Base-by-base conservation (phyloP, 2,329 filamentous ascomycete genomes). In the Sclerotinia trifoliorum region DNA sequence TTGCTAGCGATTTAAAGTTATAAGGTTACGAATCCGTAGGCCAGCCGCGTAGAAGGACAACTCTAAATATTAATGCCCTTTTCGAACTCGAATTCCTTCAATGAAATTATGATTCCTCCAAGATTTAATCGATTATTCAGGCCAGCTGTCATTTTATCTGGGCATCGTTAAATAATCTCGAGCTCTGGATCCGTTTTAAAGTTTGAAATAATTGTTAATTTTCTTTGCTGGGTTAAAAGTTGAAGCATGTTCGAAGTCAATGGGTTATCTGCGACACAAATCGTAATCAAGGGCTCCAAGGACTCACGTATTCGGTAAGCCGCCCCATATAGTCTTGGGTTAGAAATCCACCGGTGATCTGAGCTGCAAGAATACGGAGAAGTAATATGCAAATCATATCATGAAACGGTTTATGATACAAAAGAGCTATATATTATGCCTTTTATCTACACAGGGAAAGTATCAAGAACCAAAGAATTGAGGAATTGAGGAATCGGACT, bases 71-170 rank as follows among this genome's bases (percentile, higher is more conserved):
- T 44, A 52, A 42, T 39, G 24, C n/a, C 49, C 48, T 62, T 44
- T 39, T 44, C 11, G 49, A n/a, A 24, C 1, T 42, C 17, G 21
- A 60, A 61, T n/a, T 52, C 2, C 5, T 66, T 44, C n/a, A n/a
- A 21, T 46, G 6, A 29, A 19, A 62, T 32, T 67, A 21, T 15
- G 7, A 19, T 11, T 17, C 29, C 29, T 35, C 29, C 29, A 39
- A 19, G 13, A 5, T 2, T 56, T 56, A 56, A 64, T n/a, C 56
- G n/a, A 48, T 49, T 71, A 54, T 48, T 74, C 73, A 77, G 73
- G 55, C 73, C 74, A 71, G 74, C 75, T 75, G 73, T 68, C 67
- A 48, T 71, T 64, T 67, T 62, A 70, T 61, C 68, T 61, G 39
- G 39, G 39, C 13, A 3, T 71, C 70, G 73, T 74, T 64, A 46